phyloP scores from a whole-genome alignment of 2,329 filamentous ascomycete genomes.

The Xylariales sp. region DNA sequence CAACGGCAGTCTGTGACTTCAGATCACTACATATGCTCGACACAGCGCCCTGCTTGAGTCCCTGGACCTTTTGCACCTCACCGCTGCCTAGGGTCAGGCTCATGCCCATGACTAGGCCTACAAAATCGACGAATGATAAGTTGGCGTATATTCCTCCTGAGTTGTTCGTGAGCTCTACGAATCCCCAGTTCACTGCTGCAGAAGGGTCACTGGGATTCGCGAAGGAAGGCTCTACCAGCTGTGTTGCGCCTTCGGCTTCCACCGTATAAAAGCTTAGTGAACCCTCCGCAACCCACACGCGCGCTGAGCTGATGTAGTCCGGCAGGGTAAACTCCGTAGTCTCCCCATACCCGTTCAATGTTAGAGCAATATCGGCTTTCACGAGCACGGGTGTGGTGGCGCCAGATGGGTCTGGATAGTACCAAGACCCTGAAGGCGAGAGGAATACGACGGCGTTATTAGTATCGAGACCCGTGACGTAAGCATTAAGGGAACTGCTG shows the following conservation, averaged over 20 bases:
- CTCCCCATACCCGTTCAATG: constrained; percentile 27
- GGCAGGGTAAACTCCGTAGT: constrained; percentile 34
- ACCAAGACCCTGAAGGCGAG: background rate
- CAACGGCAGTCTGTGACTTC: constrained; percentile 28
- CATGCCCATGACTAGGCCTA: constrained; percentile 48
- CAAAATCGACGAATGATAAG: constrained; percentile 48
- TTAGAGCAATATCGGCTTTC: background rate
- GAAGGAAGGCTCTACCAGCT: constrained; percentile 44
- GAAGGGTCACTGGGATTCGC: constrained; percentile 39
- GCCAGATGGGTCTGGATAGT: constrained; percentile 2
- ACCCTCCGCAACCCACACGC: constrained; percentile 38
- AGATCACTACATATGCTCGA: constrained; percentile 36
- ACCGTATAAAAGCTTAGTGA: constrained; percentile 35
- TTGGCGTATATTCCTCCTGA: constrained; percentile 38
- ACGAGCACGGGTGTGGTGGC: constrained; percentile 1
- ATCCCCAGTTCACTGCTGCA: constrained; percentile 41
- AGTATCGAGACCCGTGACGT: constrained; percentile 4
- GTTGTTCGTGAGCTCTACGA: constrained; percentile 44
- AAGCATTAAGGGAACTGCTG: background rate
- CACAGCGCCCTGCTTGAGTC: constrained; percentile 33
- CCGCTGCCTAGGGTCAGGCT: constrained; percentile 32
- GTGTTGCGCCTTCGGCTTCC: constrained; percentile 21
- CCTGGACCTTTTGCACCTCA: constrained; percentile 33
- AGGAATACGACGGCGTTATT: constrained; percentile 2
- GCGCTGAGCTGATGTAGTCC: constrained; percentile 33